Percentiles rank a stretch among this genome's conserved stretches.
Conservation (phyloP, 78 protist genomes). For the Tieghemostelium lacteum region DNA sequence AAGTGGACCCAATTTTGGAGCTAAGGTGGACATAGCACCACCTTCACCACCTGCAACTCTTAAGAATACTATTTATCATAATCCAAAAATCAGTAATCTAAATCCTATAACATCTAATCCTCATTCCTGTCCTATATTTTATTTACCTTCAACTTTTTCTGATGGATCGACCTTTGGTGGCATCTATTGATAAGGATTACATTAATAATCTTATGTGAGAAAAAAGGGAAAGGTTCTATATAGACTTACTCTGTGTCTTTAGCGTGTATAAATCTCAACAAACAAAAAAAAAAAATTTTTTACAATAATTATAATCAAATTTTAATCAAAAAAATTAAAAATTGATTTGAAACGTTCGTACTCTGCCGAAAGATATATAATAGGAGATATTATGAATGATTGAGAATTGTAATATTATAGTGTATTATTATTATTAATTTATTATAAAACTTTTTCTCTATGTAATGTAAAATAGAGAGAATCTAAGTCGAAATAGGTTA, state of each 20-base stretch:
- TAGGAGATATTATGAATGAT: neutral
- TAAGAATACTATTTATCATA: conserved; percentile 84
- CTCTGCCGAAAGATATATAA: neutral
- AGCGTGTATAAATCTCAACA: no score
- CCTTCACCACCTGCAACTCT: conserved; percentile 98
- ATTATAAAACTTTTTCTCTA: conserved; percentile 52
- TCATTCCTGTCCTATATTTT: neutral
- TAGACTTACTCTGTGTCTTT: no score
- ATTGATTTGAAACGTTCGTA: neutral
- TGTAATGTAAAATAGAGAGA: conserved; percentile 58
- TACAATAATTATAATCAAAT: no score
- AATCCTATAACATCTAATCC: neutral
- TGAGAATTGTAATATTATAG: neutral
- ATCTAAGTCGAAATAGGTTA: conserved; percentile 48
- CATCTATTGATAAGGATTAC: no score
- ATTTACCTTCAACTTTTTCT: conserved; percentile 76
- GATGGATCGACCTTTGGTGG: conserved; percentile 91
- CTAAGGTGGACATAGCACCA: conserved; percentile 95
- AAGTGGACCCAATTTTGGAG: conserved; percentile 99
- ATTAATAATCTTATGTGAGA: no score
- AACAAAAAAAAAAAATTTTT: neutral
- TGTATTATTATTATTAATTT: no score
- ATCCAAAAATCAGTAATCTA: neutral
- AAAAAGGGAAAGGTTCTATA: no score
- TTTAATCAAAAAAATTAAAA: no score